Evolutionary conservation across 2,329 filamentous ascomycete genomes (phyloP).

Genomic region (Diaporthe humulicola): DNA sequence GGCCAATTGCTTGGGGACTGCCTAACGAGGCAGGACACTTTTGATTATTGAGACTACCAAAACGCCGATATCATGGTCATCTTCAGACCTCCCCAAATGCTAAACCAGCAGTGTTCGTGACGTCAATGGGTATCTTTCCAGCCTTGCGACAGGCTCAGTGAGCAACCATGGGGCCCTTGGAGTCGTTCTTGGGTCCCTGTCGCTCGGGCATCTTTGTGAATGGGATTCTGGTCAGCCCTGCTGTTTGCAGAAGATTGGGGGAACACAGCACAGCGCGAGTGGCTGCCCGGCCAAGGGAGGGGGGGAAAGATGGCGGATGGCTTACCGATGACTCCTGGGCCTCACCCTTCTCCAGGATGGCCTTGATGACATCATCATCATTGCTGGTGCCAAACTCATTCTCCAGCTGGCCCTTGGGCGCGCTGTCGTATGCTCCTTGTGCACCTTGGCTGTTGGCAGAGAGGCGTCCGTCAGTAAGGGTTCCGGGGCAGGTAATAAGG

Average conservation of each 20-base stretch:
- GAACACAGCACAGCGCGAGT: background rate
- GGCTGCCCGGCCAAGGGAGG: background rate
- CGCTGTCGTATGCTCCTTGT: conserved; percentile 83
- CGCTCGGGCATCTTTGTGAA: conserved; percentile 63
- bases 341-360: conserved; percentile 83
- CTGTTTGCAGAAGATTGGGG: background rate
- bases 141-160: conserved; percentile 52
- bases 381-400: conserved; percentile 88
- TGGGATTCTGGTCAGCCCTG: conserved; percentile 34
- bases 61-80: conserved; percentile 25
- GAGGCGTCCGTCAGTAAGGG: conserved; percentile 20
- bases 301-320: background rate
- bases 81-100: conserved; percentile 30
- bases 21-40: conserved; percentile 19
- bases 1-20: conserved; percentile 3
- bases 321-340: conserved; percentile 71
- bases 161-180: conserved; percentile 56
- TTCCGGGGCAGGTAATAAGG: background rate
- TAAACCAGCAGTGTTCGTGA: conserved; percentile 21
- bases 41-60: conserved; percentile 26
- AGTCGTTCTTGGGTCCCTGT: conserved; percentile 67
- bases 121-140: conserved; percentile 39
- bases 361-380: conserved; percentile 84
- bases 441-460: conserved; percentile 77
- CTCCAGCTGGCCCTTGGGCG: conserved; percentile 81